phyloP scores from a whole-genome alignment of 805 yeast genomes.

The Myxozyma monticola region DNA sequence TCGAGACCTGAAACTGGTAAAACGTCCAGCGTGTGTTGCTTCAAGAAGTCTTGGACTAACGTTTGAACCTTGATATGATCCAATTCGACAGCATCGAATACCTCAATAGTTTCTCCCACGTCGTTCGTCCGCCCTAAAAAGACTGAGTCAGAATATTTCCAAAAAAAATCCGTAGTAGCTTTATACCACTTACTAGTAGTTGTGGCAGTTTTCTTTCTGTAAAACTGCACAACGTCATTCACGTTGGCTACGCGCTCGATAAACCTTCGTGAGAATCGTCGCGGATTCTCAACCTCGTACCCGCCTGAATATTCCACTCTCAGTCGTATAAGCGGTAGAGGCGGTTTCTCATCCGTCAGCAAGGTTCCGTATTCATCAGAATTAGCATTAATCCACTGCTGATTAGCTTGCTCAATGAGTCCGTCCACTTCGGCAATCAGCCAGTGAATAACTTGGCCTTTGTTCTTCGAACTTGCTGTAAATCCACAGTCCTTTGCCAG shows the following conservation, averaged over 20 bases:
- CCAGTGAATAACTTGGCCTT: conserved; percentile 59
- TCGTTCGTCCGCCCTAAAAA: conserved; percentile 7
- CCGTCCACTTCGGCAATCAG: conserved; percentile 64
- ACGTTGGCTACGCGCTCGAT: conserved; percentile 89
- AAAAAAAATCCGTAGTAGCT: conserved; percentile 2
- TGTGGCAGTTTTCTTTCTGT: conserved; percentile 48
- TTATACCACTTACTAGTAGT: conserved; percentile 10
- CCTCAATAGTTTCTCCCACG: conserved; percentile 12
- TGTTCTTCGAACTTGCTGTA: conserved; percentile 60
- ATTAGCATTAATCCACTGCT: conserved; percentile 46
- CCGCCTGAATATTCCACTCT: conserved; percentile 86
- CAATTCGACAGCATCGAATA: conserved; percentile 34
- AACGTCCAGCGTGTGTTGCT: conserved; percentile 62
- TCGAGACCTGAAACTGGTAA: conserved; percentile 75
- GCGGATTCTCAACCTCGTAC: conserved; percentile 85
- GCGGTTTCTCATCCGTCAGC: conserved; percentile 44
- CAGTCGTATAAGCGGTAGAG: conserved; percentile 78
- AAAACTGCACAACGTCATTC: conserved; percentile 78
- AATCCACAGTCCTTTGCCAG: conserved; percentile 55
- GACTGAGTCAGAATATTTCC: neutral
- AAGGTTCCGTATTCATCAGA: conserved; percentile 34
- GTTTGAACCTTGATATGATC: conserved; percentile 57
- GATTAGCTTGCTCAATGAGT: conserved; percentile 60
- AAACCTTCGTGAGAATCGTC: conserved; percentile 84
- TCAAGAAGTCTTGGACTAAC: conserved; percentile 62